A percentile compares a stretch with the other conserved stretches of the same genome.
Evolutionary conservation across 768 basidiomycete genomes (phyloP).

Genomic region (Leccinum disarticulatum): DNA sequence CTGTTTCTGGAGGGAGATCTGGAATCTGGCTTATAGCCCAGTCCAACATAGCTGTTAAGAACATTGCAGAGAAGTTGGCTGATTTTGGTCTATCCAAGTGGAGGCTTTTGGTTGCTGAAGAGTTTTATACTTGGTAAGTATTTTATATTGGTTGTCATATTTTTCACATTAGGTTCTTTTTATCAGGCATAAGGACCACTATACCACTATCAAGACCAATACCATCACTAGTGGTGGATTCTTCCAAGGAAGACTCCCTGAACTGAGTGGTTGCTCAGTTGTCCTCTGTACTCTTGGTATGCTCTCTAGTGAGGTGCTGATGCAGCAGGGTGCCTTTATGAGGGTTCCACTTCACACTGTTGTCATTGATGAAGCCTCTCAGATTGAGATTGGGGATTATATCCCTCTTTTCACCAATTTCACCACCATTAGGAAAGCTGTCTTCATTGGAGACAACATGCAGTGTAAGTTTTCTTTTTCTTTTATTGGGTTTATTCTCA

Average conservation of each 20-base stretch:
- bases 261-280: slow-evolving; percentile 43
- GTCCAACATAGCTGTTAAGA: slow-evolving; percentile 86
- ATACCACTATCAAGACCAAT: slow-evolving; percentile 45
- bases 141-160: background rate
- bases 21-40: slow-evolving; percentile 84
- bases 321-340: slow-evolving; percentile 18
- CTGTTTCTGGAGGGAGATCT: slow-evolving; percentile 37
- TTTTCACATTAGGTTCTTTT: slow-evolving; percentile 2
- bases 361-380: slow-evolving; percentile 66
- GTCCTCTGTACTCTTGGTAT: slow-evolving; percentile 78
- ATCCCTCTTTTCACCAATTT: slow-evolving; percentile 38
- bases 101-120: slow-evolving; percentile 68
- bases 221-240: slow-evolving; percentile 51
- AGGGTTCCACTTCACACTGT: slow-evolving; percentile 45
- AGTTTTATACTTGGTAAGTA: slow-evolving; percentile 68
- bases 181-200: slow-evolving; percentile 80
- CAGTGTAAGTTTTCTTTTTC: slow-evolving; percentile 48
- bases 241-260: slow-evolving; percentile 26
- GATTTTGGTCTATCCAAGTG: slow-evolving; percentile 52
- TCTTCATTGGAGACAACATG: slow-evolving; percentile 67
- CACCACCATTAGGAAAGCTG: slow-evolving; percentile 46
- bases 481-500: slow-evolving; percentile 30
- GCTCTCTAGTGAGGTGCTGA: slow-evolving; percentile 48
- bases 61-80: slow-evolving; percentile 83
- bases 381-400: slow-evolving; percentile 59